Base-by-base conservation (phyloP, 192 early-diverging fungal species). In the Coemansia sp. region DNA sequence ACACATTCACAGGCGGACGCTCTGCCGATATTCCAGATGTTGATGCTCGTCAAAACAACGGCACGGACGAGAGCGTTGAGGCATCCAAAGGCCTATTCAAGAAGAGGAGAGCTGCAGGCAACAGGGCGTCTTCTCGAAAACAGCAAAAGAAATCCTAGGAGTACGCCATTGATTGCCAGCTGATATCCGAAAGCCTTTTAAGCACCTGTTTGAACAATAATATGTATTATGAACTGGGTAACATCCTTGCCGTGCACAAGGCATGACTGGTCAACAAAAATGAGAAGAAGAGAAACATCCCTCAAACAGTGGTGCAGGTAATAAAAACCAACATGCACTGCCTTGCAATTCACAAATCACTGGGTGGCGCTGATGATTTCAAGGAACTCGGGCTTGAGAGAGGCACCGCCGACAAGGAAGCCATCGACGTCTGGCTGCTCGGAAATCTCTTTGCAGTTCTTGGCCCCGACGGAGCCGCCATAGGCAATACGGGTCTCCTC, bases 371-470 rank as follows among this genome's bases (percentile, higher is more conserved):
- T 71, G 67, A 87, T 77, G 63, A 95, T 95, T 25, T 85, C 85
- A 57, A 87, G 77, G 72, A 95, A 95, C 75, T 95, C 92, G 48
- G 89, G 89, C 86, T 98, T 98, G 74, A 99, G 89, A 39, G 91
- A 94, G 63, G 98, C 98, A 74, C 98, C 98, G 78, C 98, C 98
- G 60, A 99, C 97, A 55, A 99, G 87, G 94, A 99, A 99, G 64
- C 98, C 98, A 75, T 99, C 97, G 66, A 99, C 90, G 77, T 99
- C 96, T 38, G 88, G 76, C 89, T 97, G 84, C 85, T 86, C 84
- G 61, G 89, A 87, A 14, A 94, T 75, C 17, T 93, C 94, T 51
- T 86, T 82, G 76, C 90, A 88, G 88, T 95, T 98, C 64, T 85
- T 88, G 66, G 84, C 94, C 75, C 90, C 91, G 74, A 99, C 97